Evolutionary conservation across 139 green algal species (phyloP).

Genomic region (Nannochloris sp.): DNA sequence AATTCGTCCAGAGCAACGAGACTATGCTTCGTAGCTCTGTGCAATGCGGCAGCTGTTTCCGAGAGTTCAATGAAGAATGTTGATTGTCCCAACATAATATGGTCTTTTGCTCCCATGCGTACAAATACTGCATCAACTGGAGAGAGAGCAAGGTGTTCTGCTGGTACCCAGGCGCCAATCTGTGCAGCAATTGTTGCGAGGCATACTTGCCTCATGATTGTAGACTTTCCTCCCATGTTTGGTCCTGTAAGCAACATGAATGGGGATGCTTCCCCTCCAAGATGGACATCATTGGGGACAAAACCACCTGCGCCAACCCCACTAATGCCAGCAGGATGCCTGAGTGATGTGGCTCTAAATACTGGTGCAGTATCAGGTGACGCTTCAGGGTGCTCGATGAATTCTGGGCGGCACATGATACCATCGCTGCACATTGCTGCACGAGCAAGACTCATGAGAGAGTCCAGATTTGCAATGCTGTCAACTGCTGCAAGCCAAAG

Average conservation of each 20-base stretch:
- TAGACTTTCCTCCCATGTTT: constrained; percentile 98
- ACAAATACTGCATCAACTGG: constrained; percentile 88
- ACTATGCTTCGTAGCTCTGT: constrained; percentile 31
- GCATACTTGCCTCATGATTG: constrained; percentile 86
- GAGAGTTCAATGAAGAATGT: constrained; percentile 96
- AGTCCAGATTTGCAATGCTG: constrained; percentile 71
- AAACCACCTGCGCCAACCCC: constrained; percentile 50
- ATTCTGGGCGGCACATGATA: constrained; percentile 49
- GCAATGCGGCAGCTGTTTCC: constrained; percentile 85
- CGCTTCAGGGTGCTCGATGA: constrained; percentile 23
- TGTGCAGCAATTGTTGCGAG: constrained; percentile 79
- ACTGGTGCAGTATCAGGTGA: constrained; percentile 19
- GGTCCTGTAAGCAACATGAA: constrained; percentile 82
- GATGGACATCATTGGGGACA: constrained; percentile 88
- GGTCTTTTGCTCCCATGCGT: constrained; percentile 88
- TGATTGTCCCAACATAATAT: constrained; percentile 85
- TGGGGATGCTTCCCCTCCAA: constrained; percentile 46
- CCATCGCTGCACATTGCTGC: constrained; percentile 32
- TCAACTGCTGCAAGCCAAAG: constrained; percentile 68
- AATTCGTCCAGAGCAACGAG: constrained; percentile 96
- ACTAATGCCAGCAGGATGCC: constrained; percentile 67
- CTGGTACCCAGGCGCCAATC: constrained; percentile 83
- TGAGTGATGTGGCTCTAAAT: constrained; percentile 47
- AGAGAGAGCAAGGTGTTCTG: constrained; percentile 57
- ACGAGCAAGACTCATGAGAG: constrained; percentile 71